These are phyloP conservation scores for Candida koratica DNA, from an alignment of 805 yeast species.

Conservation along the genomic window DNA sequence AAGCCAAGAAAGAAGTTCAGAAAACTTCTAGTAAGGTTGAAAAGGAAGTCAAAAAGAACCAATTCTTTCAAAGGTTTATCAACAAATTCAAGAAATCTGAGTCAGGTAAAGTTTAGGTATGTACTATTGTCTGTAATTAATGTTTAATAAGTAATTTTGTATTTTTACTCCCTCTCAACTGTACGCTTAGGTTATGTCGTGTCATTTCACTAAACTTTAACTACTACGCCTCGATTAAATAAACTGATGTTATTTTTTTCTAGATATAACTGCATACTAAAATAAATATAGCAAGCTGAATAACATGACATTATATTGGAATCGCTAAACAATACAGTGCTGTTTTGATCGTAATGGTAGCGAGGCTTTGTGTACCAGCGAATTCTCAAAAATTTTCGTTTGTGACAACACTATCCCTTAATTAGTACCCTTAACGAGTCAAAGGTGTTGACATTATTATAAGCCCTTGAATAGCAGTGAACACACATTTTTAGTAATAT, in stretches of 20 bases:
- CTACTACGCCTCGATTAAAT: too few species aligned
- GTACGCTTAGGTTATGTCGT: too few species aligned
- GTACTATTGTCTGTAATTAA: slow-evolving; percentile 8
- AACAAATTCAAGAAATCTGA: slow-evolving; percentile 32
- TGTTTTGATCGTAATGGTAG: too few species aligned
- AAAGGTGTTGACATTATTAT: too few species aligned
- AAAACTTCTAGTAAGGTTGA: slow-evolving; percentile 24
- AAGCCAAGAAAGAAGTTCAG: slow-evolving; percentile 30
- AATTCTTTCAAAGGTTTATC: slow-evolving; percentile 34
- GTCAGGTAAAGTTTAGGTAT: slow-evolving; percentile 9
- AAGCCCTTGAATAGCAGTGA: too few species aligned
- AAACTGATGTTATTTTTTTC: too few species aligned
- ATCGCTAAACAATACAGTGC: too few species aligned
- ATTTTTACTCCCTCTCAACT: not conserved
- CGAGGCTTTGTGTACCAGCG: slow-evolving; percentile 4
- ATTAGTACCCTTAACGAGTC: slow-evolving; percentile 4
- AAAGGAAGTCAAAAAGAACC: slow-evolving; percentile 35
- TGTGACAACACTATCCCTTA: slow-evolving; percentile 7
- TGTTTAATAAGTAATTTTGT: slow-evolving; percentile 6
- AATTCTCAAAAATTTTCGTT: slow-evolving; percentile 7
- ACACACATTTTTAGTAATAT: too few species aligned
- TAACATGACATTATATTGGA: too few species aligned
- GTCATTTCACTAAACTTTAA: too few species aligned
- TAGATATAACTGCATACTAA: too few species aligned
- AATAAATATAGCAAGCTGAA: too few species aligned